Evolutionary conservation across 805 yeast species (phyloP).

Genomic region (Saccharomycopsis fermentans): DNA sequence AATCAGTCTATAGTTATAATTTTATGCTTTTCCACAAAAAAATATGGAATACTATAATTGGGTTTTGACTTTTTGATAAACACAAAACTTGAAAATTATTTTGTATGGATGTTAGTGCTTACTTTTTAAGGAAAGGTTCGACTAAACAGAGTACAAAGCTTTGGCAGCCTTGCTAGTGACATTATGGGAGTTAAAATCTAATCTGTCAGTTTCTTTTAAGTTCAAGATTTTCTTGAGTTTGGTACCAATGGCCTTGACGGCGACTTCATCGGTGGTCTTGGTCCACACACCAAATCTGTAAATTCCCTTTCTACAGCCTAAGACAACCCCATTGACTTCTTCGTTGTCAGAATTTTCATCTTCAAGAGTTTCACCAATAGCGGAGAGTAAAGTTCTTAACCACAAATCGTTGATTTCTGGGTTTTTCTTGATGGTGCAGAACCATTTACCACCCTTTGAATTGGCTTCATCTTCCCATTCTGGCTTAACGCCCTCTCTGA

Average conservation of each 20-base stretch:
- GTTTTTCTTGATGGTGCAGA: conserved; percentile 50
- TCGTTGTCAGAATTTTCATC: conserved; percentile 42
- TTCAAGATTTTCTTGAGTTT: conserved; percentile 79
- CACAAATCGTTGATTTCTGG: conserved; percentile 77
- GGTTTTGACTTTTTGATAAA: too few relatives aligned
- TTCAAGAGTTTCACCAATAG: conserved; percentile 91
- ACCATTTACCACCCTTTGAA: conserved; percentile 91
- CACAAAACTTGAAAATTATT: too few relatives aligned
- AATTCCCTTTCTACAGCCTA: conserved; percentile 74
- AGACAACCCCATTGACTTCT: conserved; percentile 90
- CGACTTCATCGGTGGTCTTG: conserved; percentile 54
- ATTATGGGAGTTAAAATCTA: conserved; percentile 72
- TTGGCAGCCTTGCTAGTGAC: conserved; percentile 6
- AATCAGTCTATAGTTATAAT: too few relatives aligned
- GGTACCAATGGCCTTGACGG: conserved; percentile 69
- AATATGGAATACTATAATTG: too few relatives aligned
- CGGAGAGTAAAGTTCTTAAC: conserved; percentile 80
- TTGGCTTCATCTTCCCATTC: conserved; percentile 96
- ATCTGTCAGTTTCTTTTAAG: conserved; percentile 59
- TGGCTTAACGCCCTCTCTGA: conserved; percentile 88
- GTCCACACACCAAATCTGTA: conserved; percentile 92
- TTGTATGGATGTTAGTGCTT: too few relatives aligned
- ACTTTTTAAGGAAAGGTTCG: neutral
- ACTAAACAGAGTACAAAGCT: conserved; percentile 7
- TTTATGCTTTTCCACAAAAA: too few relatives aligned